Evolutionary conservation across 306 rosid genomes (phyloP), one percentile per base, ranked within the genome.

Genomic region (Canavalia ensiformis): DNA sequence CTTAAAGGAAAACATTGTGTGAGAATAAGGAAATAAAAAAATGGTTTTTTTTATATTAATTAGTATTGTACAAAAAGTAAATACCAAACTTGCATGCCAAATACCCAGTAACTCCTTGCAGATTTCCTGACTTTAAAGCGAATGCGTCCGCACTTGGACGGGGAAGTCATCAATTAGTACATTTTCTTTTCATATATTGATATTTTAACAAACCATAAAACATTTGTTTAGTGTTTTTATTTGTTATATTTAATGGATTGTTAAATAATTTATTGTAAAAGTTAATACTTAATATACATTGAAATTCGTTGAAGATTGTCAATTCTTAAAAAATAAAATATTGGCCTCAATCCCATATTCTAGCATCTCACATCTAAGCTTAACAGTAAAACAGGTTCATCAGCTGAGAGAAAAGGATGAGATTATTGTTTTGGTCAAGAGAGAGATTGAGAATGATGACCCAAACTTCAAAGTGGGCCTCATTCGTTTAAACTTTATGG

Each of bases 21-120:
- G 9, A 0, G 44, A 59, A 46, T 31, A 10, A 60, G 59, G 11
- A 46, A 71, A 58, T 45, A 6, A 13, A 47, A 59, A 28, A 35
- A 37, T 7, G 5, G 55, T 80, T 13, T 18, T 18, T 18, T 18
- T 18, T 39, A 18, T 41, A 50, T 37, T 28, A 62, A 42, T 71
- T 8, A 66, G 33, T 31, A 51, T 39, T 29, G 47, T n/a, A 62
- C 57, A 39, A 80, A 67, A 86, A 81, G 89, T 25, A 47, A 86
- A 89, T 91, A 81, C 95, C 84, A 91, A 89, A 89, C 95, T 87
- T 91, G 89, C 84, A 46, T 75, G 73, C 4, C 50, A 81, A 37
- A 41, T 60, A 47, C 12, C 67, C 49, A 58, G 58, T 10, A 4
- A 50, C 71, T 18, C 57, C 68, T 72, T 44, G 73, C 52, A 13